These are phyloP conservation scores for Lepidium sativum DNA, from an alignment of 345 rosid species.

Conservation along the genomic window DNA sequence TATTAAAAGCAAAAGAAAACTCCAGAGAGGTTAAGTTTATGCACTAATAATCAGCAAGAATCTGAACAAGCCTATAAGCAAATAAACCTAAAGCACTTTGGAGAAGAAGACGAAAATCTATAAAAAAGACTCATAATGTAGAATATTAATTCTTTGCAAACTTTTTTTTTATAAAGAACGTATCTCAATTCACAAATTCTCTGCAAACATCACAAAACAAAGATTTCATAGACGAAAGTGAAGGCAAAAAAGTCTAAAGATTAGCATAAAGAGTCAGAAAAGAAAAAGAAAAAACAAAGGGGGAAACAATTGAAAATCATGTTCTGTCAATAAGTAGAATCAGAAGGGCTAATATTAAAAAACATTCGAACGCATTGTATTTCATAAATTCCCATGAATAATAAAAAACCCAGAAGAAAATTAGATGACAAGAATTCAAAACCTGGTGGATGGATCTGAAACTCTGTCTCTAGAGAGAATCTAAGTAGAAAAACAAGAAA, in stretches of 20 bases:
- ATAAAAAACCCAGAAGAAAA: not conserved
- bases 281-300: not conserved
- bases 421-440: not conserved
- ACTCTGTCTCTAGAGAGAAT: not conserved
- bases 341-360: not conserved
- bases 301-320: not conserved
- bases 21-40: not conserved
- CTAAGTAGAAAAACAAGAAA: not conserved
- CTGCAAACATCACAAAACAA: not conserved
- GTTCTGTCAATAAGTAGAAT: not conserved
- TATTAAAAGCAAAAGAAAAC: not conserved
- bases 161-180: no score
- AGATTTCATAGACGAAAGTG: not conserved
- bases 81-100: not conserved
- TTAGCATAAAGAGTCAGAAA: not conserved
- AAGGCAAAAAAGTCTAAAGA: not conserved
- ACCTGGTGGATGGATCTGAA: conserved; percentile 23
- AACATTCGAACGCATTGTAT: not conserved
- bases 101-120: not conserved
- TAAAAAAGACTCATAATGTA: not conserved
- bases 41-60: not conserved
- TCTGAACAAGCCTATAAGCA: not conserved
- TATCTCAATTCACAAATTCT: no score
- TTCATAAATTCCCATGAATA: not conserved
- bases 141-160: not conserved